phyloP scores from a whole-genome alignment of 768 basidiomycete species.

The Rhizopogon vesiculosus region DNA sequence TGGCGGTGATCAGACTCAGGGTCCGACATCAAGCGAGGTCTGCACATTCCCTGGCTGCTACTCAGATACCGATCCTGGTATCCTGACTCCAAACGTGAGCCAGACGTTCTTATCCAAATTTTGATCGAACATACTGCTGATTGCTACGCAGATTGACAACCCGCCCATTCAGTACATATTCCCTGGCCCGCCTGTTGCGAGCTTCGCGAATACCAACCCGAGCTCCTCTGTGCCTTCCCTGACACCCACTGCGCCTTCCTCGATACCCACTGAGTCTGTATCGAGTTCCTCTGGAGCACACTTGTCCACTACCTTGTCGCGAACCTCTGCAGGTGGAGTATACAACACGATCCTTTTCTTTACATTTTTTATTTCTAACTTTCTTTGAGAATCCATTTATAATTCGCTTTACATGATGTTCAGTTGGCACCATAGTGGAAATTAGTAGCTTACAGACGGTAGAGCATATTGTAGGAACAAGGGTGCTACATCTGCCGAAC shows the following conservation, averaged over 20 bases:
- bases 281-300: conserved; percentile 3
- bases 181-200: conserved; percentile 49
- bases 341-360: too few species aligned
- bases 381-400: too few species aligned
- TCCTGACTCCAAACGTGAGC: conserved; percentile 45
- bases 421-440: too few species aligned
- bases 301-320: too few species aligned
- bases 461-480: too few species aligned
- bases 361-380: too few species aligned
- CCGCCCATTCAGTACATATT: conserved; percentile 37
- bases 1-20: conserved; percentile 21
- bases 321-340: too few species aligned
- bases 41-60: conserved; percentile 72
- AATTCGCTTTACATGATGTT: too few species aligned
- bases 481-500: too few species aligned
- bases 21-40: conserved; percentile 25
- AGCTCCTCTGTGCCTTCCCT: conserved; percentile 8
- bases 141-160: conserved; percentile 19
- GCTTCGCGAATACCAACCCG: conserved; percentile 27
- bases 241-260: background rate
- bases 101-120: background rate
- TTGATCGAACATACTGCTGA: background rate
- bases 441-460: too few species aligned
- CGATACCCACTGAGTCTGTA: conserved; percentile 10
- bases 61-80: conserved; percentile 62